These are phyloP conservation scores for Cladosporium colombiae DNA, from an alignment of 2,329 filamentous ascomycete genomes.

Conservation along the genomic window DNA sequence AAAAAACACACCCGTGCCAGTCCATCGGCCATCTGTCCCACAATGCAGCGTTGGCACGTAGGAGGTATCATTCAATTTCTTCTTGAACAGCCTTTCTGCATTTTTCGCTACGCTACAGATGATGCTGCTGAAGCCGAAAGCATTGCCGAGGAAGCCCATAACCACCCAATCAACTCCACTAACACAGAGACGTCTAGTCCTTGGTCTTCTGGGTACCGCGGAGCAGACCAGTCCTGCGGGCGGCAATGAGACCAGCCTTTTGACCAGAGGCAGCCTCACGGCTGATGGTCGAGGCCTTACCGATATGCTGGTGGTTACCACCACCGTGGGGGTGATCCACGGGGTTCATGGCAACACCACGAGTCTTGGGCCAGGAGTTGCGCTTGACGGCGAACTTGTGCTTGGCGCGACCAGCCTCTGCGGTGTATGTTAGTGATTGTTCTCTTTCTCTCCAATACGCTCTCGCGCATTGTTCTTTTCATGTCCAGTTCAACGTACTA, in stretches of 20 bases:
- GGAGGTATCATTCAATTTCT: constrained; percentile 7
- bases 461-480: background rate
- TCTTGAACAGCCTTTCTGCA: constrained; percentile 20
- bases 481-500: constrained; percentile 58
- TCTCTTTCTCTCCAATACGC: background rate
- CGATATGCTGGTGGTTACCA: constrained; percentile 99
- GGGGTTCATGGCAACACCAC: constrained; percentile 99
- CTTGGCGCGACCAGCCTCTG: constrained; percentile 98
- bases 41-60: constrained; percentile 8
- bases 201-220: constrained; percentile 99
- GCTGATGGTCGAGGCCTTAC: constrained; percentile 99
- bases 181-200: constrained; percentile 55
- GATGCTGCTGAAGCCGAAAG: constrained; percentile 18
- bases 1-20: constrained; percentile 1
- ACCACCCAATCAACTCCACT: constrained; percentile 22
- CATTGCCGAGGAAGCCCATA: constrained; percentile 21
- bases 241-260: constrained; percentile 99
- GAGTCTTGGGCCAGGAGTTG: constrained; percentile 99
- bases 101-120: constrained; percentile 22
- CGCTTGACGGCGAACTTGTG: constrained; percentile 99
- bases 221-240: constrained; percentile 98
- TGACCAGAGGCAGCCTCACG: constrained; percentile 97
- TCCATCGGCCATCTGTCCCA: background rate
- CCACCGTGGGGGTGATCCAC: constrained; percentile 81
- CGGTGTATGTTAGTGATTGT: constrained; percentile 30